Percentiles rank a stretch among this genome's conserved stretches.
Conservation (phyloP, 2,329 filamentous ascomycete genomes). For the Aspergillus neotritici region DNA sequence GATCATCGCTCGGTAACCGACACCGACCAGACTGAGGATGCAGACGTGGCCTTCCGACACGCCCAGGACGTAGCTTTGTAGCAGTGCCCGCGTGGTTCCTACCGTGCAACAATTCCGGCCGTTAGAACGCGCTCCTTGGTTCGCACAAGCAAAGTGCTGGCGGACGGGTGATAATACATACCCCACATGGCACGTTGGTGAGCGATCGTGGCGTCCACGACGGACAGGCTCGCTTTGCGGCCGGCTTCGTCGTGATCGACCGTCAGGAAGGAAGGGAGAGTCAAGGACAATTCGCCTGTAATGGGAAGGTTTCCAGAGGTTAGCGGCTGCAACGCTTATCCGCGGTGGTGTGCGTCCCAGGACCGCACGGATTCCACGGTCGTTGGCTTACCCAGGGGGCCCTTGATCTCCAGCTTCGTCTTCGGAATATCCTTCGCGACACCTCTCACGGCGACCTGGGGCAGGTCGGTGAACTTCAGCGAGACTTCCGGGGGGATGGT, state of each 20-base stretch:
- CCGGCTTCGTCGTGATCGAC: slow-evolving; percentile 61
- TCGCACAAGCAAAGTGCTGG: not conserved
- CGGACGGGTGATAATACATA: slow-evolving; percentile 41
- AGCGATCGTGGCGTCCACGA: slow-evolving; percentile 62
- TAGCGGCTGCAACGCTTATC: not conserved
- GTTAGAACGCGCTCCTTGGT: slow-evolving; percentile 13
- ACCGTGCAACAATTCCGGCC: slow-evolving; percentile 6
- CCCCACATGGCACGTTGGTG: slow-evolving; percentile 96
- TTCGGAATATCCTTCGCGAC: slow-evolving; percentile 59
- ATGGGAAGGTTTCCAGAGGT: slow-evolving; percentile 4
- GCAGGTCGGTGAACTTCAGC: slow-evolving; percentile 61
- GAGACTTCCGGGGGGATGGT: slow-evolving; percentile 80
- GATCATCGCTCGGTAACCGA: slow-evolving; percentile 87
- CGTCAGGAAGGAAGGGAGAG: slow-evolving; percentile 71
- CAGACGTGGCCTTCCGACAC: slow-evolving; percentile 96
- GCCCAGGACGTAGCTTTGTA: slow-evolving; percentile 85
- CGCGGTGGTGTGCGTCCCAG: too few species aligned
- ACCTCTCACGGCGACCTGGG: slow-evolving; percentile 52
- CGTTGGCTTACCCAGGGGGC: slow-evolving; percentile 61
- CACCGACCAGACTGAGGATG: slow-evolving; percentile 85
- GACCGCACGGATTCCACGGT: too few species aligned
- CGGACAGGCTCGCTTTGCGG: slow-evolving; percentile 61
- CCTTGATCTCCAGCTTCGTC: slow-evolving; percentile 65
- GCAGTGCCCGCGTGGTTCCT: slow-evolving; percentile 86
- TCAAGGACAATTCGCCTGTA: slow-evolving; percentile 66